Conservation (phyloP, 805 yeast genomes). For the Starmerella stigmatis region DNA sequence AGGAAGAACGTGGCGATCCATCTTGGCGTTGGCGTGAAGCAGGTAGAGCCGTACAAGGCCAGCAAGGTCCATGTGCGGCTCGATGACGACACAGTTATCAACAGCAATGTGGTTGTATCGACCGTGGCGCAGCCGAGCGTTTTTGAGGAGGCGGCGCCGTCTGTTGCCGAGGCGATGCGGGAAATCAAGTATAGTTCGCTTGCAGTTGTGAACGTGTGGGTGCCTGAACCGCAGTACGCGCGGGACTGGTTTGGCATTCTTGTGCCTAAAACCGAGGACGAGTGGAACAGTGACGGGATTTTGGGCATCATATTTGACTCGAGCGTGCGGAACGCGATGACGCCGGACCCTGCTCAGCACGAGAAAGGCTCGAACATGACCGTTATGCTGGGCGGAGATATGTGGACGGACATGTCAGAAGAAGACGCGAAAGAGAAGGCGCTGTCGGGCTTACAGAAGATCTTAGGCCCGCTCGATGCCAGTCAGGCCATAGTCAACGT, state of each 20-base stretch:
- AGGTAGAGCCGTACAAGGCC: constrained; percentile 2
- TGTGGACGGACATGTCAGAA: constrained; percentile 31
- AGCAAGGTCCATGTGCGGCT: constrained; percentile 7
- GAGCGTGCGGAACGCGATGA: constrained; percentile 52
- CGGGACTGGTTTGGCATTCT: constrained; percentile 75
- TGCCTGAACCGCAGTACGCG: constrained; percentile 35
- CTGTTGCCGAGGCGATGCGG: constrained; percentile 10
- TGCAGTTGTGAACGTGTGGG: constrained; percentile 58
- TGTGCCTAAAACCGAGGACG: constrained; percentile 49
- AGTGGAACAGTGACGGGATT: constrained; percentile 43
- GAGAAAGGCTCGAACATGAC: constrained; percentile 59
- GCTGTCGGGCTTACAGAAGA: constrained; percentile 33
- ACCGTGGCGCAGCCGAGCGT: constrained; percentile 19
- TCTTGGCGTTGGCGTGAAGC: constrained; percentile 15
- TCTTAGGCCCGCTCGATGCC: constrained; percentile 31
- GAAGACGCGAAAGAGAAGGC: constrained; percentile 28
- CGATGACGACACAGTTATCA: not conserved
- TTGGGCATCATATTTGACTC: constrained; percentile 89
- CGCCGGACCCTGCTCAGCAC: constrained; percentile 4
- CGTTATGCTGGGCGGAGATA: constrained; percentile 84
- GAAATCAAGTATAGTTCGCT: constrained; percentile 47
- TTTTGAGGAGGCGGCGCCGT: constrained; percentile 12
- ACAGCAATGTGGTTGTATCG: constrained; percentile 19
- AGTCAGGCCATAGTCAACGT: constrained; percentile 26
- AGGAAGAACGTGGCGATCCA: constrained; percentile 23